Percentiles rank a stretch among this genome's conserved stretches.
Evolutionary conservation across 805 yeast genomes (phyloP).

Genomic region (Groenewaldozyma salmanticensis): DNA sequence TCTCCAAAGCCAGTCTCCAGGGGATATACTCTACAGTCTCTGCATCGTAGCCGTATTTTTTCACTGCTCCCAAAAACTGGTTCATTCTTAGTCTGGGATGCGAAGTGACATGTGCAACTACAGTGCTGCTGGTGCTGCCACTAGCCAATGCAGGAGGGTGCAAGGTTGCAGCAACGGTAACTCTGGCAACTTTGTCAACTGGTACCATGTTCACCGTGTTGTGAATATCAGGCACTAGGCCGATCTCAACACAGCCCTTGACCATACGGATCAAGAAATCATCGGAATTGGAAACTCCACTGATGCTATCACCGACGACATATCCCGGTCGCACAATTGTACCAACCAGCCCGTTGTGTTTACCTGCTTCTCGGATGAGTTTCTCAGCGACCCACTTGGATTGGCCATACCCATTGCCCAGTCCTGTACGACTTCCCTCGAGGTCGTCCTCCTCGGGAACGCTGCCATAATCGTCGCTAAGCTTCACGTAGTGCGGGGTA

Average conservation of each 20-base stretch:
- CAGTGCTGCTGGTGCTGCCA: background rate
- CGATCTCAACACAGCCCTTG: slow-evolving; percentile 88
- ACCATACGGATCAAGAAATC: slow-evolving; percentile 91
- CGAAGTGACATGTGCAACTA: slow-evolving; percentile 91
- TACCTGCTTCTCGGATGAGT: slow-evolving; percentile 79
- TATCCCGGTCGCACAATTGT: slow-evolving; percentile 93
- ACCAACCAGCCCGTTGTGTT: slow-evolving; percentile 68
- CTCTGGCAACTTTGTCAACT: slow-evolving; percentile 95
- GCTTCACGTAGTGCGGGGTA: slow-evolving; percentile 64
- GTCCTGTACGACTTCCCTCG: slow-evolving; percentile 68
- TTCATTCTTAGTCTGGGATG: slow-evolving; percentile 85
- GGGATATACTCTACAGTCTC: slow-evolving; percentile 53
- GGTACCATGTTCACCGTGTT: slow-evolving; percentile 95
- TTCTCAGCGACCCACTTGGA: slow-evolving; percentile 96
- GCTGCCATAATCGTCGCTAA: slow-evolving; percentile 69
- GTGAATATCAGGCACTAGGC: slow-evolving; percentile 72
- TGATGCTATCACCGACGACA: slow-evolving; percentile 73
- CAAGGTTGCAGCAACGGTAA: slow-evolving; percentile 73
- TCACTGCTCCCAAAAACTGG: slow-evolving; percentile 58
- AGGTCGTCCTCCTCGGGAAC: slow-evolving; percentile 76
- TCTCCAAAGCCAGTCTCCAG: slow-evolving; percentile 74
- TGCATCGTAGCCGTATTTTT: slow-evolving; percentile 64
- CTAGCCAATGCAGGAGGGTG: slow-evolving; percentile 46
- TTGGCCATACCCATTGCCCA: slow-evolving; percentile 94
- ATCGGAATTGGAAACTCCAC: slow-evolving; percentile 92